Conservation (phyloP, 2,329 filamentous ascomycete species). For the Trichoderma atrobrunneum region DNA sequence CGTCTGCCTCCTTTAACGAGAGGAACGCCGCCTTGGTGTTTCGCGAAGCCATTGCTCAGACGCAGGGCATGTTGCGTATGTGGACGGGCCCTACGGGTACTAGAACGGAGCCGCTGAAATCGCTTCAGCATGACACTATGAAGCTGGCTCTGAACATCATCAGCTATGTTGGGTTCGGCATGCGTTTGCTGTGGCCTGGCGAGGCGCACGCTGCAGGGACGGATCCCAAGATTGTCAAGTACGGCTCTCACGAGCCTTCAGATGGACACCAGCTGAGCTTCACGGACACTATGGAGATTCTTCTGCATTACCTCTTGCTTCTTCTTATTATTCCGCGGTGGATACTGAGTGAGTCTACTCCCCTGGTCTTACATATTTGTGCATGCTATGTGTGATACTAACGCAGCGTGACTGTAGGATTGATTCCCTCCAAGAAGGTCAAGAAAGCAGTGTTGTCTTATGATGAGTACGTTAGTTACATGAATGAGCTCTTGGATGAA, state of each 20-base stretch:
- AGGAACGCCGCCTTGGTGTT: slow-evolving; percentile 69
- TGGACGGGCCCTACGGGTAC: slow-evolving; percentile 46
- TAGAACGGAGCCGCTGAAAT: slow-evolving; percentile 46
- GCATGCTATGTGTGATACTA: background rate
- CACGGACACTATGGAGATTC: slow-evolving; percentile 56
- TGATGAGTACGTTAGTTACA: slow-evolving; percentile 64
- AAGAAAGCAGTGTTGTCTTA: slow-evolving; percentile 54
- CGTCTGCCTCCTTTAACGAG: slow-evolving; percentile 71
- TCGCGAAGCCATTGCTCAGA: slow-evolving; percentile 59
- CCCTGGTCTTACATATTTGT: background rate
- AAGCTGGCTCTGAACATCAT: slow-evolving; percentile 55
- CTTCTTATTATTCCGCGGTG: slow-evolving; percentile 59
- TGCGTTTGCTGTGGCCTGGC: slow-evolving; percentile 60
- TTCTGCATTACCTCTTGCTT: slow-evolving; percentile 62
- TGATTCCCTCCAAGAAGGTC: slow-evolving; percentile 50
- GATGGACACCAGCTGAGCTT: slow-evolving; percentile 63
- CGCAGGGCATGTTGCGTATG: slow-evolving; percentile 56
- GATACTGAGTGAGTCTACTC: slow-evolving; percentile 46
- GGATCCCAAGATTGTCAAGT: slow-evolving; percentile 48
- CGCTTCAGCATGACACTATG: slow-evolving; percentile 65
- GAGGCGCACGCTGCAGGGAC: slow-evolving; percentile 47
- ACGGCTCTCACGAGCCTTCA: slow-evolving; percentile 44
- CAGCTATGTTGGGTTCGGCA: slow-evolving; percentile 68
- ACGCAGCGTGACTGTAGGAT: slow-evolving; percentile 28
- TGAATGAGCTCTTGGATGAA: slow-evolving; percentile 64